A percentile compares a stretch with the other conserved stretches of the same genome.
phyloP scores from a whole-genome alignment of 441 rosid species.

The Syzygium malaccense region DNA sequence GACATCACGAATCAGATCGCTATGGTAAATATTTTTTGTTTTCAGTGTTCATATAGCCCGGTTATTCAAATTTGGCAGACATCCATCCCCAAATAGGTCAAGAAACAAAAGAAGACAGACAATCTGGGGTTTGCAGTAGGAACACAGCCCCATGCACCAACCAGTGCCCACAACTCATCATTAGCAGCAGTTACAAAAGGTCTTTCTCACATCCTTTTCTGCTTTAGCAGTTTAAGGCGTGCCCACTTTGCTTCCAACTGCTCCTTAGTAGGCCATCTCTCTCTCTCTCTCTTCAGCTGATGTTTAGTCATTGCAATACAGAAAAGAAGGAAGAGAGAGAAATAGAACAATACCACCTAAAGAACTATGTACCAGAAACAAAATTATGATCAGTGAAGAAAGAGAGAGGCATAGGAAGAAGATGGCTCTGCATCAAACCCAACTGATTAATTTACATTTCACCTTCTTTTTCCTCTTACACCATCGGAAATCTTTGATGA shows the following conservation, averaged over 20 bases:
- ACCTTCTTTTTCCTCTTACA: background rate
- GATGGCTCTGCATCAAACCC: background rate
- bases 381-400: background rate
- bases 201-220: background rate
- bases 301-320: background rate
- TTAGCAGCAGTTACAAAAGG: background rate
- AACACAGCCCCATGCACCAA: background rate
- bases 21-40: background rate
- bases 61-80: background rate
- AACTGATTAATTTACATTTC: background rate
- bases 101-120: background rate
- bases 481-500: background rate
- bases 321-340: background rate
- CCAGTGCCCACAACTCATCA: background rate
- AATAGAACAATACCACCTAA: background rate
- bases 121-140: background rate
- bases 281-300: background rate
- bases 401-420: background rate
- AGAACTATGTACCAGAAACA: background rate
- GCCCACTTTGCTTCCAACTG: background rate
- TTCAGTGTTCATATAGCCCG: background rate
- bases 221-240: background rate
- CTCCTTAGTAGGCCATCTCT: background rate
- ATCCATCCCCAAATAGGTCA: background rate
- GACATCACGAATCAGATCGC: rapidly evolving